phyloP scores from a whole-genome alignment of 2,329 filamentous ascomycete genomes.

The Aspergillus tubingensis region DNA sequence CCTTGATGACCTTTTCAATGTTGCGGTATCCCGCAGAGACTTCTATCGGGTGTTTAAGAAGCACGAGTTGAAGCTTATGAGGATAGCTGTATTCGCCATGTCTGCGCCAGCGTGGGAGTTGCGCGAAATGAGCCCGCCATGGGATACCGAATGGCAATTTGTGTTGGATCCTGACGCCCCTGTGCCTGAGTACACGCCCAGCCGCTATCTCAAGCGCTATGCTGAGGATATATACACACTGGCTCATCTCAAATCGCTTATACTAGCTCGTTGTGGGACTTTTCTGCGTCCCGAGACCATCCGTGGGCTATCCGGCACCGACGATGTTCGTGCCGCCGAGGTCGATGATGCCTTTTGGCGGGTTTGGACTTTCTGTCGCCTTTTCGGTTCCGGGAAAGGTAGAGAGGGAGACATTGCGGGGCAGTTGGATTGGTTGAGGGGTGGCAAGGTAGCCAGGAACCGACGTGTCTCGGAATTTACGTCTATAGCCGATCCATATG shows the following conservation, averaged over 20 bases:
- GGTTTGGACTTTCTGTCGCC: conserved; percentile 66
- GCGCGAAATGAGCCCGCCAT: conserved; percentile 59
- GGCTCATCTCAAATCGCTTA: conserved; percentile 56
- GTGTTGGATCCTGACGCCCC: conserved; percentile 49
- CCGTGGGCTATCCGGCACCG: conserved; percentile 53
- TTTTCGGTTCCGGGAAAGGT: conserved; percentile 61
- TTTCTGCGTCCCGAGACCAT: conserved; percentile 60
- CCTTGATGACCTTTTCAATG: conserved; percentile 57
- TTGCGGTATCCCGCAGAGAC: conserved; percentile 56
- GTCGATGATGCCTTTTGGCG: conserved; percentile 66
- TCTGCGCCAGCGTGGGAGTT: conserved; percentile 63
- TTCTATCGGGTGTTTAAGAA: conserved; percentile 62
- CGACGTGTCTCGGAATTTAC: conserved; percentile 43
- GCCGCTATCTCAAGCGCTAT: conserved; percentile 55
- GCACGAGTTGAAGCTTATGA: conserved; percentile 57
- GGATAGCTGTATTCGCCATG: conserved; percentile 53
- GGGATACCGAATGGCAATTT: conserved; percentile 44
- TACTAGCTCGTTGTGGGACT: conserved; percentile 57
- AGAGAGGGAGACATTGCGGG: conserved; percentile 61
- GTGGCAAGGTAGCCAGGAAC: conserved; percentile 54
- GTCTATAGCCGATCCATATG: conserved; percentile 52
- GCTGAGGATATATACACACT: conserved; percentile 57
- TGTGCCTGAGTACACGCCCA: conserved; percentile 56
- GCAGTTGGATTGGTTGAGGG: conserved; percentile 65
- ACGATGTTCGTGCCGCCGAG: conserved; percentile 50